Base-by-base conservation (phyloP, 371 early-diverging fungal genomes). In the Funneliformis caledonium region DNA sequence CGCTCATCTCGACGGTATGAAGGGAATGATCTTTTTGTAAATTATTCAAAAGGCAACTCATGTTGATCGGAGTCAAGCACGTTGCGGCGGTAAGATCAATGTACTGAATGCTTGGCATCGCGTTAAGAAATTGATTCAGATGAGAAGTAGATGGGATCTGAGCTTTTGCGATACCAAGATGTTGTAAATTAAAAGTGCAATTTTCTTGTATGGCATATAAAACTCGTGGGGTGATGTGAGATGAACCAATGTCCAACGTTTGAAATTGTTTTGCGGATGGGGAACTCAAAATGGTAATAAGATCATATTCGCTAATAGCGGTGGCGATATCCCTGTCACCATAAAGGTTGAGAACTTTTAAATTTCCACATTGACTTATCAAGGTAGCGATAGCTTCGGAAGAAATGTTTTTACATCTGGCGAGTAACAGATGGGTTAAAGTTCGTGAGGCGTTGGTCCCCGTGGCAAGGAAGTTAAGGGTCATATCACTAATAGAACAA, bases 331-430 rank as follows among this genome's bases (percentile, higher is more conserved):
- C 37, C 56, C 56, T 74, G 22, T 76, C 50, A 48, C 22, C 26
- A 33, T 67, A 78, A 33, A 78, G 19, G 47, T 78, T 78, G 10
- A 78, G 56, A 45, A 31, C 45, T 50, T 31, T 33, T n/a, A 78
- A n/a, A 26, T 33, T 4, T 14, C 47, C 22, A 67, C 78, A 78
- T 78, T 67, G 42, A 6, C 16, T 12, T 1, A 67, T 6, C 4
- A 78, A 78, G 1, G 1, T 12, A 4, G 78, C 43, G 4, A 78
- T 78, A 2, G 59, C 67, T 10, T 26, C 48, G 7, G 65, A 78
- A n/a, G 78, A 65, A 47, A 78, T 64, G 2, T 64, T 67, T 67
- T 78, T 78, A 50, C 78, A 78, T 10, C 67, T 78, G 19, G 68
- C 78, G 6, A 65, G 16, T 52, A 37, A 78, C 37, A 78, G 50